Base-by-base conservation (phyloP, 2,329 filamentous ascomycete genomes). In the Aspergillus uvarum region DNA sequence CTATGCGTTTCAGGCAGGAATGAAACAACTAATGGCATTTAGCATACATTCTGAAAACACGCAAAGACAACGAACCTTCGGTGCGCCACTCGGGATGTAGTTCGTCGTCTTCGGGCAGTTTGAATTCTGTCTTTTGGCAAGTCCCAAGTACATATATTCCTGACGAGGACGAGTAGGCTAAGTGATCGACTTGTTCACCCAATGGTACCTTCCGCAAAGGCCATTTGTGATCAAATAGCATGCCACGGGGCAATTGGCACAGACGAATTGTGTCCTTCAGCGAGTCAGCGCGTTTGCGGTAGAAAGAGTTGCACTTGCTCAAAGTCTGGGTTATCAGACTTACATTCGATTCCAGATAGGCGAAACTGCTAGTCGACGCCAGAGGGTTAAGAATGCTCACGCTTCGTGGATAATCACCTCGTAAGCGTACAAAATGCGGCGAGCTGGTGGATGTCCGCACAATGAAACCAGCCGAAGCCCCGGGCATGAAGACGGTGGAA, bases 61-160 rank as follows among this genome's bases (percentile, higher is more conserved):
- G 31, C 24, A 32, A 29, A 38, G 8, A 53, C 24, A 62, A 63
- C 56, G 82, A 78, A 73, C 86, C 82, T 75, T 96, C 93, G 63
- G 85, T 85, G 22, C 88, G 85, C 86, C 92, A 94, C 63, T 95
- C 90, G 38, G 85, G 82, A 63, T 96, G 90, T 63, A 91, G 87
- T 60, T 96, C 88, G 64, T 93, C 93, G 66, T 96, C 92, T 56
- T 90, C 90, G 1, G 92, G 91, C 22, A 97, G 83, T 73, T 92
- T 89, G 71, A 96, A 98, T 3, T 87, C 85, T 52, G 88, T 86
- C 26, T 76, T 71, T 7, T 81, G 80, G 63, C 87, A 89, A 58
- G 90, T 93, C 4, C 87, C 91, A 16, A 94, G 79, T 2, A 92
- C 86, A 70, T 96, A 97, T 0, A 89, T 86, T 22, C 87, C 85